These are phyloP conservation scores for Morella rubra DNA, from an alignment of 306 rosid genomes.

Conservation along the genomic window DNA sequence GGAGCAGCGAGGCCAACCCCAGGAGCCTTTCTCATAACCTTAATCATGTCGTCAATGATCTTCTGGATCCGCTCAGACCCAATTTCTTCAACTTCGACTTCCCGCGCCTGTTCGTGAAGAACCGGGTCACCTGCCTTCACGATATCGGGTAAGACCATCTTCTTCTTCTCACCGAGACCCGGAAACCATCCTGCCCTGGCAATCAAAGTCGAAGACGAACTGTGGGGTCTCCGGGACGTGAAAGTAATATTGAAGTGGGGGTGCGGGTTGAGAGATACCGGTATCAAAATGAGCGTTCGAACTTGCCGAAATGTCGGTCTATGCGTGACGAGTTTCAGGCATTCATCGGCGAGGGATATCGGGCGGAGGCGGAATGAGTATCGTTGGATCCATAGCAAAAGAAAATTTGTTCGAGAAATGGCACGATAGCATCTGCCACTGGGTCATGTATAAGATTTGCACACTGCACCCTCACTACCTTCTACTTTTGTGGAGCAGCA, in stretches of 20 bases:
- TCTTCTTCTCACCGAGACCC: conserved; percentile 63
- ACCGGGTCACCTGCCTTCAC: conserved; percentile 96
- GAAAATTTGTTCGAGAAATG: not conserved
- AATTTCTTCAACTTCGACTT: conserved; percentile 57
- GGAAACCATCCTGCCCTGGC: conserved; percentile 82
- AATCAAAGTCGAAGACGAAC: conserved; percentile 34
- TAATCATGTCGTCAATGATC: conserved; percentile 82
- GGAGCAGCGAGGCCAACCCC: conserved; percentile 97
- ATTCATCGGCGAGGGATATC: conserved; percentile 22
- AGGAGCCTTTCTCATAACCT: conserved; percentile 75
- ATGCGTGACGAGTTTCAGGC: conserved; percentile 11
- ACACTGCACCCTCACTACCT: too few relatives aligned
- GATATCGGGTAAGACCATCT: conserved; percentile 51
- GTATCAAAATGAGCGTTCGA: not conserved
- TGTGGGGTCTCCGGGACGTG: conserved; percentile 21
- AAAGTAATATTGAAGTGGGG: conserved; percentile 16
- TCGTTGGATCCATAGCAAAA: conserved; percentile 57
- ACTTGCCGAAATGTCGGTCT: conserved; percentile 24
- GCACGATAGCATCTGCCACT: too few relatives aligned
- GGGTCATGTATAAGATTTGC: too few relatives aligned
- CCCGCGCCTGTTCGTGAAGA: conserved; percentile 77
- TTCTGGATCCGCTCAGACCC: conserved; percentile 76
- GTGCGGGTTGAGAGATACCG: conserved; percentile 9
- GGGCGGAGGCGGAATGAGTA: conserved; percentile 44
- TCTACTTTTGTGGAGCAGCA: too few relatives aligned